Evolutionary conservation across 176 grass and related monocot species (phyloP).

Genomic region (Pontederia paniculata): DNA sequence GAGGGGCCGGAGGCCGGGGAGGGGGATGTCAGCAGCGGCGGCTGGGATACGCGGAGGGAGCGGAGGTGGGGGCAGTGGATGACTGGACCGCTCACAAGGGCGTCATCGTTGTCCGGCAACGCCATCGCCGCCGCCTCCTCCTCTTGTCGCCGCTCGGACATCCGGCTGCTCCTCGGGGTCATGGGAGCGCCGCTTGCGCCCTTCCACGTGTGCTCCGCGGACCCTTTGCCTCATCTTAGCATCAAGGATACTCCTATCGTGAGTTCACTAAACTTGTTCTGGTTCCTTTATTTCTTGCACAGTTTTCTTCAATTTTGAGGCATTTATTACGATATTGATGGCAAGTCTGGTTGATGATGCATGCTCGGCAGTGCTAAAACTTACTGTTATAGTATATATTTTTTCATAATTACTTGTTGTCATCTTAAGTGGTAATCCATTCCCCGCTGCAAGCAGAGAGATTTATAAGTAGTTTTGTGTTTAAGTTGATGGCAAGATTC

Average conservation of each 20-base stretch:
- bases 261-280: background rate
- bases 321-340: background rate
- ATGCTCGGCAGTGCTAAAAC: too few species aligned
- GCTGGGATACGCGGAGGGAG: background rate
- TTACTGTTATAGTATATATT: too few species aligned
- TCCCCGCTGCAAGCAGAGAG: too few species aligned
- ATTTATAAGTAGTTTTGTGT: too few species aligned
- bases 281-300: background rate
- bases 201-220: constrained; percentile 3
- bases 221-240: constrained; percentile 6
- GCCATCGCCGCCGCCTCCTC: background rate
- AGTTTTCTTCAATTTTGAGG: background rate
- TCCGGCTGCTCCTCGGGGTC: constrained; percentile 20
- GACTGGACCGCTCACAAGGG: constrained; percentile 8
- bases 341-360: too few species aligned
- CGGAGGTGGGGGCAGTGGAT: constrained; percentile 20
- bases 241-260: constrained; percentile 21
- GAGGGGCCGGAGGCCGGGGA: constrained; percentile 6
- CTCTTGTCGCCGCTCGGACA: constrained; percentile 1
- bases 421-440: too few species aligned
- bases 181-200: constrained; percentile 17
- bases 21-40: background rate
- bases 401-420: too few species aligned
- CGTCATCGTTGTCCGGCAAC: constrained; percentile 1
- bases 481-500: too few species aligned